These are phyloP conservation scores for Trichoderma atroviride DNA, from an alignment of 2,329 filamentous ascomycete species.

Conservation along the genomic window DNA sequence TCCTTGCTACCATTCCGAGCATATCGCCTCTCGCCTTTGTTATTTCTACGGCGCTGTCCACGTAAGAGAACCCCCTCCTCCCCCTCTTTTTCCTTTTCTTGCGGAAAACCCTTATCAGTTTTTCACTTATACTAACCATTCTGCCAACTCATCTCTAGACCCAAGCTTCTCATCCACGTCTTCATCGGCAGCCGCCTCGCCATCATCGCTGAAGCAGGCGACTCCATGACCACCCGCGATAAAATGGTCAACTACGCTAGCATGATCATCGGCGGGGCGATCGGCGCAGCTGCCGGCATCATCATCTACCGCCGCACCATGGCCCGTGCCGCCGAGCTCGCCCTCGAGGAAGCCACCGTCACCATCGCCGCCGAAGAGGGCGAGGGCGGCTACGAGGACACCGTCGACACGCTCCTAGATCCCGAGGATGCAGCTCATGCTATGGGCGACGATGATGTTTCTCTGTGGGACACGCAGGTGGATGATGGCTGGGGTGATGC, in stretches of 20 bases:
- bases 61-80: slow-evolving; percentile 41
- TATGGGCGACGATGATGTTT: slow-evolving; percentile 63
- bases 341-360: slow-evolving; percentile 47
- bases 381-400: slow-evolving; percentile 47
- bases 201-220: slow-evolving; percentile 77
- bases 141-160: slow-evolving; percentile 47
- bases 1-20: slow-evolving; percentile 89
- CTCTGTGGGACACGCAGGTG: slow-evolving; percentile 53
- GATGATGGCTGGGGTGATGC: slow-evolving; percentile 40
- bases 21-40: slow-evolving; percentile 77
- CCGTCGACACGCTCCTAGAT: slow-evolving; percentile 49
- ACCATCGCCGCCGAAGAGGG: slow-evolving; percentile 38
- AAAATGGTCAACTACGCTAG: slow-evolving; percentile 82
- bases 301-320: slow-evolving; percentile 80
- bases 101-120: too few relatives aligned
- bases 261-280: slow-evolving; percentile 70
- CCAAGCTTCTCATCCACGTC: slow-evolving; percentile 87
- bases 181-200: slow-evolving; percentile 89
- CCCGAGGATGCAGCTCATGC: slow-evolving; percentile 56
- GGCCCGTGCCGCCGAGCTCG: slow-evolving; percentile 62
- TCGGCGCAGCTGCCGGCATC: slow-evolving; percentile 77
- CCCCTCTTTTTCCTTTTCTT: not conserved
- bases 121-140: not conserved
- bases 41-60: slow-evolving; percentile 77
- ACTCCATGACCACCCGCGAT: slow-evolving; percentile 77